Conservation (phyloP, 768 basidiomycete genomes). For the Pholiota molesta region DNA sequence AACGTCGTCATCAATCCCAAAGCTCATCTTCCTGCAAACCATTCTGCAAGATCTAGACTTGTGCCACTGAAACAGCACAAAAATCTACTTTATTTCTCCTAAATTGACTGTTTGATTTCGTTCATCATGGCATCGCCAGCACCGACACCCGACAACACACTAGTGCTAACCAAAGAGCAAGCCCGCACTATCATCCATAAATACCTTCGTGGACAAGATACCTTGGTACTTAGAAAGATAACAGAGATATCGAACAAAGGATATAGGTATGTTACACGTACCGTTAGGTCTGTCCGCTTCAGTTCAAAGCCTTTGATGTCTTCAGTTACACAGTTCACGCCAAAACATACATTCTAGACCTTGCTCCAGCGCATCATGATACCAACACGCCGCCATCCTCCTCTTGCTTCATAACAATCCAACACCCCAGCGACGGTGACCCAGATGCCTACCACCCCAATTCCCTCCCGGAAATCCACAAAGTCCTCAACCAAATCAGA, state of each 20-base stretch:
- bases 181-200: background rate
- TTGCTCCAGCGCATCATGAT: slow-evolving; percentile 3
- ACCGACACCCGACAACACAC: background rate
- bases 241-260: slow-evolving; percentile 26
- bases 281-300: background rate
- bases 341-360: slow-evolving; percentile 28
- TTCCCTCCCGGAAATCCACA: slow-evolving; percentile 38
- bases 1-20: background rate
- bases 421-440: background rate
- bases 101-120: background rate
- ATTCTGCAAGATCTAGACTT: background rate
- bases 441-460: slow-evolving; percentile 34
- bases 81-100: no score
- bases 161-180: background rate
- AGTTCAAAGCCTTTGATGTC: background rate
- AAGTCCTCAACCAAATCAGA: slow-evolving; percentile 45
- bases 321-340: slow-evolving; percentile 23
- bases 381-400: background rate
- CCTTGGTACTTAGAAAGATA: slow-evolving; percentile 7
- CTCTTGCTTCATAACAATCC: slow-evolving; percentile 20
- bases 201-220: background rate
- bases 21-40: no score
- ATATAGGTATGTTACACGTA: slow-evolving; percentile 22
- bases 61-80: background rate
- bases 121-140: background rate